Percentiles rank a stretch among this genome's conserved stretches.
phyloP scores from a whole-genome alignment of 345 rosid genomes.

The Aquilaria yunnanensis region DNA sequence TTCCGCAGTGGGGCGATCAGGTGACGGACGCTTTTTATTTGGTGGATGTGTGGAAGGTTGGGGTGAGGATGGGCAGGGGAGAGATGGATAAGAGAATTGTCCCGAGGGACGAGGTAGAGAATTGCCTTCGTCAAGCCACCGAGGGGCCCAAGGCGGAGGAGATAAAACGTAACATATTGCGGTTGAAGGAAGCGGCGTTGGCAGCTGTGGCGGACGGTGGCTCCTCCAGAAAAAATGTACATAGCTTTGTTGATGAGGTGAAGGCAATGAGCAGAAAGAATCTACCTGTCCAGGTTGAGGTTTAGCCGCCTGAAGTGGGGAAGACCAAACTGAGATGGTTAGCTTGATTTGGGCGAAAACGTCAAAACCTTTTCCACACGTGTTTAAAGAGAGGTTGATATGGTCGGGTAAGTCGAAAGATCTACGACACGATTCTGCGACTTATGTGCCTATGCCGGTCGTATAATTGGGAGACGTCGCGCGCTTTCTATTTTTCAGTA shows the following conservation, averaged over 20 bases:
- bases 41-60: constrained; percentile 52
- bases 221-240: constrained; percentile 55
- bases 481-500: too few relatives aligned
- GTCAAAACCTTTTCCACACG: too few relatives aligned
- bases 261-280: constrained; percentile 17
- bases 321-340: too few relatives aligned
- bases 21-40: constrained; percentile 66
- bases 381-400: too few relatives aligned
- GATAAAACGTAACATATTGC: constrained; percentile 50
- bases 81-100: constrained; percentile 47
- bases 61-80: constrained; percentile 67
- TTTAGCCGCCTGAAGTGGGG: too few relatives aligned
- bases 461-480: too few relatives aligned
- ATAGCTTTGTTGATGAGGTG: constrained; percentile 60
- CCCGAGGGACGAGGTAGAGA: constrained; percentile 57
- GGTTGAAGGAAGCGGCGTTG: constrained; percentile 67
- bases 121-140: constrained; percentile 49
- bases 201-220: constrained; percentile 75
- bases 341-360: too few relatives aligned
- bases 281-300: too few relatives aligned
- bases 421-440: too few relatives aligned
- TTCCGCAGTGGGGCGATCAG: constrained; percentile 90
- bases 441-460: too few relatives aligned
- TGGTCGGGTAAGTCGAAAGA: too few relatives aligned
- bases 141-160: constrained; percentile 46